phyloP scores from a whole-genome alignment of 176 grass and related monocot species.

The Otatea glauca region DNA sequence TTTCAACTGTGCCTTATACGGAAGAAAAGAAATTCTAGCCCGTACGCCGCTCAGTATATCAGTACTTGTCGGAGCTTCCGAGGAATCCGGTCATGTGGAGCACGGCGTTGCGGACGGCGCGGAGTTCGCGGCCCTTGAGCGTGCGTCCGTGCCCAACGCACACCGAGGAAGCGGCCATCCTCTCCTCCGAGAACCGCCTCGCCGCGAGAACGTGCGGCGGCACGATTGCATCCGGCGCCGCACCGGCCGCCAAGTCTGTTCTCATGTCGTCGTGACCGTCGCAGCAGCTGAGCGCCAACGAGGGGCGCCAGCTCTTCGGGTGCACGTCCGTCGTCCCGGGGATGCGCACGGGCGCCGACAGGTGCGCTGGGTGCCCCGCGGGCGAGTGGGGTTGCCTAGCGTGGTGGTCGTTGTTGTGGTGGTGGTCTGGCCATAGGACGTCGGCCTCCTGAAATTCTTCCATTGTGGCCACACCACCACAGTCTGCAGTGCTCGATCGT shows the following conservation, averaged over 20 bases:
- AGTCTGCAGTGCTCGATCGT: background rate
- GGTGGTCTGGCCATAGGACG: conserved; percentile 47
- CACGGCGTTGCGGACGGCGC: conserved; percentile 52
- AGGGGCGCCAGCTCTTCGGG: background rate
- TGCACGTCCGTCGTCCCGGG: background rate
- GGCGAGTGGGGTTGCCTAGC: background rate
- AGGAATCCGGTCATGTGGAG: conserved; percentile 67
- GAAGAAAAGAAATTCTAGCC: background rate
- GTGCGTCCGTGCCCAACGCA: conserved; percentile 65
- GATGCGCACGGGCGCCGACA: conserved; percentile 44
- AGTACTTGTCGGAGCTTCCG: conserved; percentile 42
- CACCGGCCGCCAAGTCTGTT: background rate
- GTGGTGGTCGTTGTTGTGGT: background rate
- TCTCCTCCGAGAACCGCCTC: conserved; percentile 9
- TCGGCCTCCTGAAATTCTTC: conserved; percentile 59
- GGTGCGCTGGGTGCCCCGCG: background rate
- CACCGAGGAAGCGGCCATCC: conserved; percentile 31
- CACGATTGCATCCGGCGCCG: conserved; percentile 10
- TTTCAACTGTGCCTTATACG: background rate
- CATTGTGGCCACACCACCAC: background rate
- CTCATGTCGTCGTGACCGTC: background rate
- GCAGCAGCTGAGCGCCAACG: background rate
- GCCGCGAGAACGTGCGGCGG: conserved; percentile 51
- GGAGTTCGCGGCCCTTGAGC: conserved; percentile 67
- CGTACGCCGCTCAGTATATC: background rate